Percentiles rank a stretch among this genome's conserved stretches.
These are phyloP conservation scores for Marasmius tenuissimus DNA, from an alignment of 1,284 basidiomycete genomes.

Conservation along the genomic window DNA sequence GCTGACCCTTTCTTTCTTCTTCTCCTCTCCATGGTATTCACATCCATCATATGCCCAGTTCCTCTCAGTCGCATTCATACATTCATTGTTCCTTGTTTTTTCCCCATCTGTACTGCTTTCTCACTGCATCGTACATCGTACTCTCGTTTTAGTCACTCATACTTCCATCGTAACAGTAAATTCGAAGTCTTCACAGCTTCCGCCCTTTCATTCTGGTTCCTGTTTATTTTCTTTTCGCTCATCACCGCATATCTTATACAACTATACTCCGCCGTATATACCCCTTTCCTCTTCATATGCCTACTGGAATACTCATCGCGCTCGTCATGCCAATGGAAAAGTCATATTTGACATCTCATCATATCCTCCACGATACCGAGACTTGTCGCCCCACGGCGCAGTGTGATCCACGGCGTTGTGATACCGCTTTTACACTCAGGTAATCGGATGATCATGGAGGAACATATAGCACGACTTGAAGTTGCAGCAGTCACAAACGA, in stretches of 20 bases:
- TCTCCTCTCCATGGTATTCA: not conserved
- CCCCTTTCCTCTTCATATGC: not conserved
- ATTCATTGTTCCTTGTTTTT: not conserved
- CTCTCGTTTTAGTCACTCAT: not conserved
- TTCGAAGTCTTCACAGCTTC: not conserved
- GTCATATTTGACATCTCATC: not conserved
- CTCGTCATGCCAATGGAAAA: not conserved
- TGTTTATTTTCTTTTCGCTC: not conserved
- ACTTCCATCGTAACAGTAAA: not conserved
- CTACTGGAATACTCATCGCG: not conserved
- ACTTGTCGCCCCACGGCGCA: too few species aligned
- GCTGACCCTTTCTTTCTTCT: not conserved
- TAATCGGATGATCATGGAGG: too few species aligned
- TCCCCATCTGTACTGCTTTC: not conserved
- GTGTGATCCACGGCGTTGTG: too few species aligned
- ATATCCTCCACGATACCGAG: too few species aligned
- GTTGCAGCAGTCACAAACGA: too few species aligned
- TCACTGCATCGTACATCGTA: not conserved
- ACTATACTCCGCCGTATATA: not conserved
- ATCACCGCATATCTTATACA: not conserved
- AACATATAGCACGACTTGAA: too few species aligned
- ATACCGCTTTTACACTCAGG: too few species aligned
- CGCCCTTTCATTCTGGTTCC: not conserved
- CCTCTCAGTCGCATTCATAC: not conserved
- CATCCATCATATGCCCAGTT: too few species aligned